Base-by-base conservation (phyloP, 176 grass and related monocot genomes). In the Avena insularis region DNA sequence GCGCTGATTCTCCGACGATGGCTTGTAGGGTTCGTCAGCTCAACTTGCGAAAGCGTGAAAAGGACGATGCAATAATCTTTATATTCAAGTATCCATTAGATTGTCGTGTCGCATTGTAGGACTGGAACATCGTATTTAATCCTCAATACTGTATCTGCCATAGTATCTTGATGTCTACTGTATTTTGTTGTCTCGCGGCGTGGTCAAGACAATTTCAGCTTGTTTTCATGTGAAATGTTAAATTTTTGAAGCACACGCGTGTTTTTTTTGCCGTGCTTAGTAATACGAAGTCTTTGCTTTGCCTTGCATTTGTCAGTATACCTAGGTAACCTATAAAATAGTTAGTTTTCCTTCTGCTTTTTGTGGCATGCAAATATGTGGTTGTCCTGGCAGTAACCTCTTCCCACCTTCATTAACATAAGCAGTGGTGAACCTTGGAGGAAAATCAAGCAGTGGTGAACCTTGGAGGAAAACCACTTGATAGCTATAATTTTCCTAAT, bases 21-120 rank as follows among this genome's bases (percentile, higher is more conserved):
- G 72, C 70, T 88, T 80, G 17, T 91, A 88, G 82, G 82, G 71
- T 85, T 88, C 45, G 90, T 25, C 86, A 85, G 25, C 86, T 82
- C 70, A 38, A 71, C 73, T 62, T 43, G 43, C 36, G 62, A 88
- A 85, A 77, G 82, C 82, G 21, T 54, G 78, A 82, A 91, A 88
- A 67, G 61, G 78, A 78, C 47, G 36, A 61, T 77, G 71, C 82
- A 91, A 91, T 91, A 85, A 91, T 67, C 80, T 66, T 66, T 47
- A 61, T 81, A 53, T 85, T 71, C 46, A 43, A 33, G 82, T 54
- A 27, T 49, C 54, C 53, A 82, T 82, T 91, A 92, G 83, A 89
- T 72, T 88, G 12, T 7, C 64, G 11, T 82, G 77, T 36, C 57
- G 57, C 77, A 47, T 91, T 23, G 53, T 87, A 83, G 89, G 25